Evolutionary conservation across 495 filamentous ascomycete genomes (phyloP), one percentile per base, ranked within the genome.

Genomic region (Trichoderma erinaceum): DNA sequence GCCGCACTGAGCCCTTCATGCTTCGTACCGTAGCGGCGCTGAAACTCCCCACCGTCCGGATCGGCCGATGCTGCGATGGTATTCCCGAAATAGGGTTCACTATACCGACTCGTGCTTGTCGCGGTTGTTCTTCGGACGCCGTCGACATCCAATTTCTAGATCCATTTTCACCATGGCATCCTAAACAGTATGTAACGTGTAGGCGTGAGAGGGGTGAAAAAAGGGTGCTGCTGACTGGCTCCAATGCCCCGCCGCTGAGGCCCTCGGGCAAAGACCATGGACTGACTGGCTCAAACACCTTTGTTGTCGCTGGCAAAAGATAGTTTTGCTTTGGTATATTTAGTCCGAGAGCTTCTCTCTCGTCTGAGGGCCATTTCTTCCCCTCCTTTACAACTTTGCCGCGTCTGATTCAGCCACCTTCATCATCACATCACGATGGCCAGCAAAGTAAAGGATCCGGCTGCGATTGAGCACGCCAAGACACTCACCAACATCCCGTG

Each of bases 381-480:
- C 56, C 56, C 27, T 61, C 23, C 25, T 61, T 25, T 7, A 16
- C 25, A 15, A 15, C 16, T 23, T 32, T 32, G 2, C 12, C 27
- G 27, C 12, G 0, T 16, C 25, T 4, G 56, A n/a, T 11, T 52
- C 29, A 21, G 18, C n/a, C 18, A 52, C 21, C 48, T 18, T 61
- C 11, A 29, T 61, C 25, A 21, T 61, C 25, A 10, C 11, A 16
- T 61, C 25, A 11, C 29, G 23, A 78, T 80, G 77, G 81, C 83
- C 16, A 73, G 77, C 18, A 71, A 70, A 2, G 73, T 77, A 63
- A 84, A 84, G 74, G 71, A 80, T 35, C 71, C 75, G 4, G 79
- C 80, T n/a, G 73, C 79, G 21, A 78, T 86, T 63, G 78, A 76
- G 46, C 69, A 79, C 35, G 80, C 84, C 21, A 80, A 73, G 38